A percentile compares a stretch with the other conserved stretches of the same genome.
Evolutionary conservation across 2,329 filamentous ascomycete species (phyloP).

Genomic region (Phaeosphaeria sp.): DNA sequence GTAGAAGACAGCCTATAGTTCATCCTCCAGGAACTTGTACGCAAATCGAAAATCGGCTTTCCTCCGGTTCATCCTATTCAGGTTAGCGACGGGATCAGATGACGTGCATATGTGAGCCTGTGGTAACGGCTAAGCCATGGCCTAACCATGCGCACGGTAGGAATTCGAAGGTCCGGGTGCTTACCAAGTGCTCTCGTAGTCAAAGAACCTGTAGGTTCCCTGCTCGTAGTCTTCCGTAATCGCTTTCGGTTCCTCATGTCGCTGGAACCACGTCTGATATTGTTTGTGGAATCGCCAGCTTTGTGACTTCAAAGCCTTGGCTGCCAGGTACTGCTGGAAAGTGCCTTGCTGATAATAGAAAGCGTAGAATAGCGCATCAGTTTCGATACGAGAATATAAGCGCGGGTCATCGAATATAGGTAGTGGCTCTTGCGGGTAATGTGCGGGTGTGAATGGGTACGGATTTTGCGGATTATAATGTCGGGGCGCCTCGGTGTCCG

Average conservation of each 20-base stretch:
- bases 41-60: constrained; percentile 99
- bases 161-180: constrained; percentile 13
- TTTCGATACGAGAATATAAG: constrained; percentile 87
- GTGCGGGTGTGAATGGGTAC: constrained; percentile 74
- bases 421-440: constrained; percentile 93
- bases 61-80: constrained; percentile 91
- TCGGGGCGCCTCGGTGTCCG: constrained; percentile 81
- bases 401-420: constrained; percentile 89
- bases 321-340: constrained; percentile 93
- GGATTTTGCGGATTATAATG: constrained; percentile 85
- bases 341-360: constrained; percentile 99
- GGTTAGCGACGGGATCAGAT: constrained; percentile 28
- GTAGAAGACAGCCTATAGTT: constrained; percentile 61
- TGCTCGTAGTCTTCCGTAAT: constrained; percentile 99
- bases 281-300: constrained; percentile 99
- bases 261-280: constrained; percentile 98
- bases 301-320: constrained; percentile 96
- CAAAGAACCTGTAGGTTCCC: constrained; percentile 98
- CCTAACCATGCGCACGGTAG: constrained; percentile 4
- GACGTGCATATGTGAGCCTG: constrained; percentile 13
- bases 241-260: constrained; percentile 96
- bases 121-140: constrained; percentile 6
- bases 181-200: constrained; percentile 98
- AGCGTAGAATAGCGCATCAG: constrained; percentile 96
- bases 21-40: constrained; percentile 97